These are phyloP conservation scores for Fusarium secorum DNA, from an alignment of 2,329 filamentous ascomycete species.

Conservation along the genomic window DNA sequence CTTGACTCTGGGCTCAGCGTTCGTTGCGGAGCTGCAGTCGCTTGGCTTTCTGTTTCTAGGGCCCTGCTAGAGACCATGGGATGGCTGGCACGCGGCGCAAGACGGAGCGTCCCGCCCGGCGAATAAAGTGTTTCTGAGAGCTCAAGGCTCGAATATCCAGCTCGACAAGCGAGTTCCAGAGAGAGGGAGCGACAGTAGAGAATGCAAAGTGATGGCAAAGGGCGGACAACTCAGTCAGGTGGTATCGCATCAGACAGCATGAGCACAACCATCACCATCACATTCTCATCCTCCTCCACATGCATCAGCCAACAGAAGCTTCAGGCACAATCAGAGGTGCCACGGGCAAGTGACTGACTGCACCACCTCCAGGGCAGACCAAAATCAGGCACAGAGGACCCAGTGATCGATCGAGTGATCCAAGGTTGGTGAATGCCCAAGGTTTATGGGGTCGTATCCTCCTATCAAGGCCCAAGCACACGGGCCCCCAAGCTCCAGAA, in stretches of 20 bases:
- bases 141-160: constrained; percentile 17
- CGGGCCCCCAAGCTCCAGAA: constrained; percentile 12
- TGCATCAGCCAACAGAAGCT: constrained; percentile 18
- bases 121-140: constrained; percentile 31
- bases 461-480: constrained; percentile 37
- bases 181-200: constrained; percentile 1
- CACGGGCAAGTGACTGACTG: constrained; percentile 27
- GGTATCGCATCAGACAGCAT: constrained; percentile 32
- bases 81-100: constrained; percentile 38
- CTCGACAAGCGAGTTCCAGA: constrained; percentile 11
- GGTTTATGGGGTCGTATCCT: constrained; percentile 29
- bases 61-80: constrained; percentile 24
- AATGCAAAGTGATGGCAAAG: constrained; percentile 26
- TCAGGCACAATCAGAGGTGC: constrained; percentile 13
- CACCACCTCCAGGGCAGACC: constrained; percentile 18
- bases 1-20: constrained; percentile 26
- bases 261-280: constrained; percentile 32
- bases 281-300: constrained; percentile 24
- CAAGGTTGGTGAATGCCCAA: constrained; percentile 39
- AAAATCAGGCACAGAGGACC: constrained; percentile 33
- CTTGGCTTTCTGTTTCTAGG: constrained; percentile 28
- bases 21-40: constrained; percentile 34
- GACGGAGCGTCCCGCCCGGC: constrained; percentile 36
- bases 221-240: constrained; percentile 28
- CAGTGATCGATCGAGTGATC: constrained; percentile 36